Evolutionary conservation across 352 stramenopile genomes (phyloP).

Genomic region (Pythium periplocum): DNA sequence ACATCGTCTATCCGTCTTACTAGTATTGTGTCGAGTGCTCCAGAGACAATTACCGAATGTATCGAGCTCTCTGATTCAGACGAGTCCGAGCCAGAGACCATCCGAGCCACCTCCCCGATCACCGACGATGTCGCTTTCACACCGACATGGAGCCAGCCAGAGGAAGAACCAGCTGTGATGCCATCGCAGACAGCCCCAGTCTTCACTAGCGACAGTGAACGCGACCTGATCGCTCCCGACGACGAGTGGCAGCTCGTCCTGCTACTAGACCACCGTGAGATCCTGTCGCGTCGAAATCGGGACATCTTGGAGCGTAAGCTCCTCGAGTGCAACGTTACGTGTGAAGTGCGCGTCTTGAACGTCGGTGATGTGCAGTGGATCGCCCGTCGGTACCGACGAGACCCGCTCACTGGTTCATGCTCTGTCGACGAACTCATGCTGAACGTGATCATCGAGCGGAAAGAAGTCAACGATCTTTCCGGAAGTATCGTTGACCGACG

Average conservation of each 20-base stretch:
- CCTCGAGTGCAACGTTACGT: constrained; percentile 69
- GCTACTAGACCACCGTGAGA: constrained; percentile 77
- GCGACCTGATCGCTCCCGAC: constrained; percentile 18
- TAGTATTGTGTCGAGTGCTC: too few species aligned
- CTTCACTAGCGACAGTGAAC: not conserved
- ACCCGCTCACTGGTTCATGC: not conserved
- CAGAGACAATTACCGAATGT: constrained; percentile 15
- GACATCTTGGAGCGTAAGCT: constrained; percentile 76
- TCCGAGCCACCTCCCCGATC: not conserved
- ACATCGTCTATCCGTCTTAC: too few species aligned
- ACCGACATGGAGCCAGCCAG: not conserved
- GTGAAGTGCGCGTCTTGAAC: constrained; percentile 70
- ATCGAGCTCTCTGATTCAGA: constrained; percentile 48
- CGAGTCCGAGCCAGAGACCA: constrained; percentile 6
- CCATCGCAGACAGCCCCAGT: not conserved
- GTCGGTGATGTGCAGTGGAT: constrained; percentile 82
- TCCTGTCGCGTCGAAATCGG: constrained; percentile 66
- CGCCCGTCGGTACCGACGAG: constrained; percentile 38
- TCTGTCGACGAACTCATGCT: constrained; percentile 52
- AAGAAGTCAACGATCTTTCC: constrained; percentile 74
- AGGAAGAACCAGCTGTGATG: not conserved
- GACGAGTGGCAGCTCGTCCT: constrained; percentile 79
- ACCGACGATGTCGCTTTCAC: not conserved
- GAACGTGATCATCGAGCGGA: constrained; percentile 81
- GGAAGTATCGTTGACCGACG: constrained; percentile 79